Evolutionary conservation across 2,329 filamentous ascomycete genomes (phyloP).

Genomic region (Alternaria triticina): DNA sequence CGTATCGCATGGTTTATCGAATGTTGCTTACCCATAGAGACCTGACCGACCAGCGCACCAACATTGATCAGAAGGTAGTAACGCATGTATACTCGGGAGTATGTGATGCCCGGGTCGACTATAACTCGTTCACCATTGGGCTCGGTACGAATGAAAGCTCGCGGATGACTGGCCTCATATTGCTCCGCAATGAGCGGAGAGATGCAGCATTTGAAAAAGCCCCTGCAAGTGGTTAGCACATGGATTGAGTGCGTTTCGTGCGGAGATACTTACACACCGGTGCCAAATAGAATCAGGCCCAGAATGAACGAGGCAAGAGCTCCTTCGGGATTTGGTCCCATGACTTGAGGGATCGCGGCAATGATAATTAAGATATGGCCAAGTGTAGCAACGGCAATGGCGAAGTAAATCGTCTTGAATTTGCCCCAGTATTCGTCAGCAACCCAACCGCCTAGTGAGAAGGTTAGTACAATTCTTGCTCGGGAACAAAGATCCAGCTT

Average conservation of each 20-base stretch:
- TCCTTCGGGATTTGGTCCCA: conserved; percentile 38
- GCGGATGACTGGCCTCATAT: conserved; percentile 61
- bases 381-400: conserved; percentile 63
- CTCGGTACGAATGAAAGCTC: conserved; percentile 57
- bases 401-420: conserved; percentile 63
- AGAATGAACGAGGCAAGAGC: conserved; percentile 57
- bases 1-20: neutral
- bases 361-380: conserved; percentile 61
- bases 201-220: conserved; percentile 50
- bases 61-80: conserved; percentile 77
- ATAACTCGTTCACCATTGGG: conserved; percentile 69
- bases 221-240: conserved; percentile 11
- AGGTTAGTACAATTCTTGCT: conserved; percentile 31
- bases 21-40: conserved; percentile 58
- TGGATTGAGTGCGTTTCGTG: neutral
- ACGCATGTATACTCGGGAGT: conserved; percentile 69
- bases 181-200: conserved; percentile 74
- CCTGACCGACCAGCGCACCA: conserved; percentile 66
- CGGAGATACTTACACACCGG: conserved; percentile 35
- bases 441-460: conserved; percentile 61
- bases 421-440: conserved; percentile 66
- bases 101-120: conserved; percentile 70
- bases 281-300: conserved; percentile 52
- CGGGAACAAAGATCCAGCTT: conserved; percentile 15
- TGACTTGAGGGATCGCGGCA: conserved; percentile 57